These are phyloP conservation scores for Oryza meyeriana DNA, from an alignment of 176 grass and related monocot species.

Conservation along the genomic window DNA sequence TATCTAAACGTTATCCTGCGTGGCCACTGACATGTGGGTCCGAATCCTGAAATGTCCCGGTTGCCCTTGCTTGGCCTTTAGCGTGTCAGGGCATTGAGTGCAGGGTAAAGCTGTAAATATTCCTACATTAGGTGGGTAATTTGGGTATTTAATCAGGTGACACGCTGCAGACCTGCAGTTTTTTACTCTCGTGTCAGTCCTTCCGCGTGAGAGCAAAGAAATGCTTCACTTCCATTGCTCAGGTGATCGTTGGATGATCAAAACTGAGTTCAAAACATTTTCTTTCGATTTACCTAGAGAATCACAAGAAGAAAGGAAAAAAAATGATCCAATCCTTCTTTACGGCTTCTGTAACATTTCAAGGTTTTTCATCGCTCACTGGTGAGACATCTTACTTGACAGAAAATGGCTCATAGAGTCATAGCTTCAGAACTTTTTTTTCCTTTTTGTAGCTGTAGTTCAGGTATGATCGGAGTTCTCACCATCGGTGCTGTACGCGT, in stretches of 20 bases:
- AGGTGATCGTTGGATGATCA: not conserved
- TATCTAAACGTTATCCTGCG: not conserved
- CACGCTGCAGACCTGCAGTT: not conserved
- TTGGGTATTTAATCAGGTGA: constrained; percentile 15
- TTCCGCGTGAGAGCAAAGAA: not conserved
- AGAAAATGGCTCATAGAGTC: not conserved
- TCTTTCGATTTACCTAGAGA: constrained; percentile 1
- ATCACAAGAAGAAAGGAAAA: not conserved
- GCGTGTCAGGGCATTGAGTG: not conserved
- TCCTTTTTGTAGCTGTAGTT: not conserved
- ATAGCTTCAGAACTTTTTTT: not conserved
- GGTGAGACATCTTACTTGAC: not conserved
- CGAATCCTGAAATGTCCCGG: rapidly evolving
- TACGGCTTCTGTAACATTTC: no score
- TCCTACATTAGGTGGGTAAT: rapidly evolving
- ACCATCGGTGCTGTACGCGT: no score
- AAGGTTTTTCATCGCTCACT: no score
- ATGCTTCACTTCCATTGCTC: no score
- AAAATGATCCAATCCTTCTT: not conserved
- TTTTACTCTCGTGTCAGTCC: not conserved
- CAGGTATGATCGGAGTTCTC: not conserved
- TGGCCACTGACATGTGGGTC: not conserved
- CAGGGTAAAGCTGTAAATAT: not conserved
- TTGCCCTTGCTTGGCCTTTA: not conserved
- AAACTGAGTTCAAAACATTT: not conserved